Evolutionary conservation across 2,329 filamentous ascomycete genomes (phyloP), one percentile per base, ranked within the genome.

Genomic region (Calonectria henricotiae): DNA sequence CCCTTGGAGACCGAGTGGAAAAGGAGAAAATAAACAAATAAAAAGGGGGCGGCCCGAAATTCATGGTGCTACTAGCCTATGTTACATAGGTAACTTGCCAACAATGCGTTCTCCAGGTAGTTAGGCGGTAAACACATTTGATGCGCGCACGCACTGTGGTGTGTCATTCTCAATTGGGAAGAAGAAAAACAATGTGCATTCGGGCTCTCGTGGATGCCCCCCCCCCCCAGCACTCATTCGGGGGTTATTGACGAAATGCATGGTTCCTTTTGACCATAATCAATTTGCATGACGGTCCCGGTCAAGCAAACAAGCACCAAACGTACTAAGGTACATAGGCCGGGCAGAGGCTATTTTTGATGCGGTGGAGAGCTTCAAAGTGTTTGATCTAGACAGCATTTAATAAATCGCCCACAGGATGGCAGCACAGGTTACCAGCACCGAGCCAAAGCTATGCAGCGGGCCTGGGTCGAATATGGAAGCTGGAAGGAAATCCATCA

Each of bases 121-220:
- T 9, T 68, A 32, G 51, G 67, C 67, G 67, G 67, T 69, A 64
- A 69, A 54, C 54, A 69, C 39, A 23, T 17, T 58, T 37, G 35
- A 60, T 49, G 61, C 37, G 37, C 51, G 32, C 44, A 49, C 51
- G 39, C 37, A 46, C 54, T 25, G 54, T 61, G 44, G 8, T 20
- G 67, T 62, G 32, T n/a, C 51, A 55, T 37, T 64, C 32, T 60
- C 23, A 3, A 43, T 17, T 23, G 25, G 30, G 35, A 46, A 30
- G 41, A 15, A 46, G 47, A 35, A 39, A 46, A 62, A 54, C 25
- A 49, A 54, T 43, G 6, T 46, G 44, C 27, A 49, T 37, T 23
- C 35, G 41, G 27, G 35, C 58, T 63, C 20, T 68, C 23, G 32
- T 44, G 49, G 60, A 60, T 64, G 49, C 37, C 61, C 61, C 27